phyloP scores from a whole-genome alignment of 163 green algal genomes.

The Trebouxiophyceae sp. region DNA sequence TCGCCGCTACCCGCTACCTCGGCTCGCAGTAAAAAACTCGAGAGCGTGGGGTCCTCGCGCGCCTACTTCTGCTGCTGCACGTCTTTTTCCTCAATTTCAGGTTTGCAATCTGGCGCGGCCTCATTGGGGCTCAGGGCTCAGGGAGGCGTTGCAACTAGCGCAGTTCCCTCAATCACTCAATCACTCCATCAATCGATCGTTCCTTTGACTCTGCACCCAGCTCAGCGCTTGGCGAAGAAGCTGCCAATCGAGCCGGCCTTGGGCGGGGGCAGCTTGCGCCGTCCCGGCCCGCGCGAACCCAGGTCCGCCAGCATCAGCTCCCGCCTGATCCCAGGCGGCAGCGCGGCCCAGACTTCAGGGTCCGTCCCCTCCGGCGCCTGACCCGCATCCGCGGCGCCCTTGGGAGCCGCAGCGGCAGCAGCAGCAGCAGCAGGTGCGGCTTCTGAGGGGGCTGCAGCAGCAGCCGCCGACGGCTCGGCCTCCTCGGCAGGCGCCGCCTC shows the following conservation, averaged over 20 bases:
- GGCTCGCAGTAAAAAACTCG: too few relatives aligned
- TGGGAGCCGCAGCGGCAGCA: background rate
- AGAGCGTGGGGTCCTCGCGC: too few relatives aligned
- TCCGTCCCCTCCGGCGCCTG: slow-evolving; percentile 9
- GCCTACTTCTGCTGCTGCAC: too few relatives aligned
- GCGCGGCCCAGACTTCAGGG: slow-evolving; percentile 20
- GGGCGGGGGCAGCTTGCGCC: background rate
- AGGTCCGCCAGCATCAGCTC: slow-evolving; percentile 21
- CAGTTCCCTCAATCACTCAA: too few relatives aligned
- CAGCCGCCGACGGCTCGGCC: too few relatives aligned
- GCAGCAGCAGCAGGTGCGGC: background rate
- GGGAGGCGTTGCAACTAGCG: too few relatives aligned
- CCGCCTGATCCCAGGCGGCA: slow-evolving; percentile 24
- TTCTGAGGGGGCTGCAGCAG: slow-evolving; percentile 1
- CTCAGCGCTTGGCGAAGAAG: background rate
- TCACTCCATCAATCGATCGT: too few relatives aligned
- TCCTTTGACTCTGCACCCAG: too few relatives aligned
- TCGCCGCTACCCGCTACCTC: too few relatives aligned
- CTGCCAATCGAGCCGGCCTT: background rate
- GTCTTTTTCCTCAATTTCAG: too few relatives aligned
- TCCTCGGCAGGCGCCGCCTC: background rate
- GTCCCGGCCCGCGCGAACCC: background rate
- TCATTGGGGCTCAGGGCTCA: too few relatives aligned
- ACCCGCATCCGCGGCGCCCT: slow-evolving; percentile 1
- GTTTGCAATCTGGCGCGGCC: too few relatives aligned